Evolutionary conservation across 306 rosid genomes (phyloP), one percentile per base, ranked within the genome.

Genomic region (Phaseolus lunatus): DNA sequence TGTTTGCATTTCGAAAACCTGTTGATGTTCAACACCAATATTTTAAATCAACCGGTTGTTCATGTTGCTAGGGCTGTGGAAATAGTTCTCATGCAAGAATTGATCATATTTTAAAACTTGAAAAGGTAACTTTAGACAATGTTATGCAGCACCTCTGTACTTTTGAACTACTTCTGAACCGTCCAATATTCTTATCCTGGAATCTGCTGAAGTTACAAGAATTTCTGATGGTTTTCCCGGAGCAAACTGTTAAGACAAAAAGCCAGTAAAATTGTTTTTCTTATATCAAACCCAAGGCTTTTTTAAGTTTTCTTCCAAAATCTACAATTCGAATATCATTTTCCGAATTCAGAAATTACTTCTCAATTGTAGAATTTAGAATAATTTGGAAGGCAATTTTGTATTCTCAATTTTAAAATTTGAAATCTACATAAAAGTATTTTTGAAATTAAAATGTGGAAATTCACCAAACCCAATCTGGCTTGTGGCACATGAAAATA

Each of bases 201-300:
- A 90, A 86, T 93, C 98, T 3, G 94, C 96, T 14, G 95, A 90
- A 43, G 98, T 90, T 61, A 93, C 87, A 29, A 93, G 89, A 73
- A 88, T 87, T 86, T 88, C 85, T 47, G 90, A 75, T 71, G 93
- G 87, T 65, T 87, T 88, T 0, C 87, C 76, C 0, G 91, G 94
- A 18, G 81, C 80, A 84, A 93, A 89, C 97, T 90, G 85, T 59
- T 64, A 18, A 75, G n/a, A 50, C n/a, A 81, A 26, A 67, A 50
- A 78, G 56, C 75, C 12, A 75, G 16, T 50, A 49, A 53, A 26
- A 45, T n/a, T 54, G 7, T 24, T 43, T 29, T 50, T 37, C 12
- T 29, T 14, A 8, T 23, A 69, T 43, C 16, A 10, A 65, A 65
- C 22, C 2, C 12, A 72, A n/a, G n/a, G n/a, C n/a, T n/a, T n/a